These are phyloP conservation scores for Saposhnikovia divaricata DNA, from an alignment of 129 eudicot species.

Conservation along the genomic window DNA sequence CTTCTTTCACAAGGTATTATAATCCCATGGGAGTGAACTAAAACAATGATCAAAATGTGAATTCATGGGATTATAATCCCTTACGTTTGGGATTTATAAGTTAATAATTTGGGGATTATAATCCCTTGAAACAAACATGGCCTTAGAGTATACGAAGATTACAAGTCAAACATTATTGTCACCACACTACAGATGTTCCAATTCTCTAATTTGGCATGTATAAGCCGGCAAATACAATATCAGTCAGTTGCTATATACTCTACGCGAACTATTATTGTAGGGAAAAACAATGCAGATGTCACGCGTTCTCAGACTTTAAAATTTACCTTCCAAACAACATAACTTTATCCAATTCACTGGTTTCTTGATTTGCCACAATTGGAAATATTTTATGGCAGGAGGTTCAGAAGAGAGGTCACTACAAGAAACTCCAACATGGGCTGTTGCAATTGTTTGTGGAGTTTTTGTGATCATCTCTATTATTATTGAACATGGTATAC, in stretches of 20 bases:
- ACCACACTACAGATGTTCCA: background rate
- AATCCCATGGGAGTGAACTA: too few species aligned
- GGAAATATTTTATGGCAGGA: slow-evolving; percentile 32
- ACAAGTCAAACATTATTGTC: background rate
- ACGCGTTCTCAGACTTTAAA: background rate
- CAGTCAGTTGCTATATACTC: background rate
- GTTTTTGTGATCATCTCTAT: slow-evolving; percentile 58
- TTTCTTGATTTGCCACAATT: background rate
- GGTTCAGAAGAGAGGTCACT: slow-evolving; percentile 40
- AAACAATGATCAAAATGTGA: too few species aligned
- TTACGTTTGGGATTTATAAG: too few species aligned
- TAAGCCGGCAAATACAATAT: background rate
- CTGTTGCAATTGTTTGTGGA: slow-evolving; percentile 71
- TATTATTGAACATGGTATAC: slow-evolving; percentile 58
- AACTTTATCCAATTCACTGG: background rate
- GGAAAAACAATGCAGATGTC: background rate
- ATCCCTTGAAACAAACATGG: too few species aligned
- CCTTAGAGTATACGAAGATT: too few species aligned
- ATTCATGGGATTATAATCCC: too few species aligned
- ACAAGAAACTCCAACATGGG: slow-evolving; percentile 82
- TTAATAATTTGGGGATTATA: too few species aligned
- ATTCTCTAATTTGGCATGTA: background rate
- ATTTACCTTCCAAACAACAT: background rate
- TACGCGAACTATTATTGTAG: background rate
- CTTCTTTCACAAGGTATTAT: too few species aligned